Base-by-base conservation (phyloP, 345 rosid genomes). In the Capsella bursapastoris region DNA sequence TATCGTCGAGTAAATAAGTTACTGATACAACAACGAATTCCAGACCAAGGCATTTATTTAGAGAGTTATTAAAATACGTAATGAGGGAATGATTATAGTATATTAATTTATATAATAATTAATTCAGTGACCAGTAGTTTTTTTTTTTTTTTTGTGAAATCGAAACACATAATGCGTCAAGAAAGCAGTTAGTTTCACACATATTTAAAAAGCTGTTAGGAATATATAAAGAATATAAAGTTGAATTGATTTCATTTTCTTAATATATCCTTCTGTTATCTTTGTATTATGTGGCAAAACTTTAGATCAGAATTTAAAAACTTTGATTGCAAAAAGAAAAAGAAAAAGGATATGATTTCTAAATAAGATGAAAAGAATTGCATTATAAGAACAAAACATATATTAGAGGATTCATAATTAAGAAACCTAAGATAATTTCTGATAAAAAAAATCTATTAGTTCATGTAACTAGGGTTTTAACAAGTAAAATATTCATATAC, bases 1-100 rank as follows among this genome's bases (percentile, higher is more conserved):
- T 43, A 52, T 53, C 64, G 51, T 51, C 38, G 64, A 53, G 69
- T 72, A 29, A 29, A 59, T 48, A 74, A 57, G 43, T 66, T 13
- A 48, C 56, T 43, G 62, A 66, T 66, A 53, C 59, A 57, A 31
- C 67, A 48, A 40, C 13, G 41, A 64, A 64, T 64, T 64, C 10
- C 49, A 55, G 77, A 55, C 18, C 40, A 32, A 12, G 25, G 43
- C 50, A 66, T 57, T 57, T 73, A 64, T 55, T 65, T 64, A 44
- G 56, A 29, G 34, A 11, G 4, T 15, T 7, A 51, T 61, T 57
- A 15, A 15, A 7, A 15, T 16, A 52, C 5, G 0, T 10, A 16
- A 13, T 18, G 22, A 56, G 10, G 38, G 41, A 29, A 29, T 56
- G 38, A 31, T 14, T 28, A 14, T 56, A 22, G 25, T 22, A 56